Percentiles rank a stretch among this genome's conserved stretches.
phyloP scores from a whole-genome alignment of 768 basidiomycete genomes.

The Mycena haematopus region DNA sequence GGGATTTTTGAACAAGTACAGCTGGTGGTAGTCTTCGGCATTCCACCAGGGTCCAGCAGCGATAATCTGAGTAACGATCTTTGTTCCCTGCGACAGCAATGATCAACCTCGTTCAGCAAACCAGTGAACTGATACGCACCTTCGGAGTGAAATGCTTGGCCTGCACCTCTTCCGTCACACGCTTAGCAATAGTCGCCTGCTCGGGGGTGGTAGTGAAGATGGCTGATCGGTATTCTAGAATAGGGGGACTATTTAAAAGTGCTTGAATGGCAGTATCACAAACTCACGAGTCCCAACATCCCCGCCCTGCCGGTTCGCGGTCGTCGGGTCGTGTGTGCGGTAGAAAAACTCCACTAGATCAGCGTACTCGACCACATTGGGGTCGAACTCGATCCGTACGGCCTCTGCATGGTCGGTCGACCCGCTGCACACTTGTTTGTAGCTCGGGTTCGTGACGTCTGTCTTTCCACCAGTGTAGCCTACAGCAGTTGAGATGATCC shows the following conservation, averaged over 20 bases:
- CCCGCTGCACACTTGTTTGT: slow-evolving; percentile 69
- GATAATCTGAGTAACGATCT: slow-evolving; percentile 67
- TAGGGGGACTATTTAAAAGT: neutral
- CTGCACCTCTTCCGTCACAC: slow-evolving; percentile 72
- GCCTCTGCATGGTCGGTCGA: slow-evolving; percentile 77
- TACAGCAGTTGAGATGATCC: slow-evolving; percentile 60
- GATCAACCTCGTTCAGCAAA: neutral
- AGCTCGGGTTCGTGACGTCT: slow-evolving; percentile 51
- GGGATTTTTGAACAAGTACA: slow-evolving; percentile 71
- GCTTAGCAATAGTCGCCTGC: slow-evolving; percentile 62
- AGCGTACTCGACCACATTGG: slow-evolving; percentile 65
- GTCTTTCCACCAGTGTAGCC: slow-evolving; percentile 65
- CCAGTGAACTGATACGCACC: slow-evolving; percentile 24
- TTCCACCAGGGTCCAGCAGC: slow-evolving; percentile 66
- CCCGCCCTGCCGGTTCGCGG: slow-evolving; percentile 64
- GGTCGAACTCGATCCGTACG: slow-evolving; percentile 71
- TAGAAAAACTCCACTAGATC: slow-evolving; percentile 85
- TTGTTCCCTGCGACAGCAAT: slow-evolving; percentile 37
- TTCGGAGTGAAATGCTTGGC: slow-evolving; percentile 67
- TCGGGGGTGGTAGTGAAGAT: slow-evolving; percentile 71
- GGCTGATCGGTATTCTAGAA: slow-evolving; percentile 75
- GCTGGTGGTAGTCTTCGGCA: slow-evolving; percentile 69
- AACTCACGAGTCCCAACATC: slow-evolving; percentile 68
- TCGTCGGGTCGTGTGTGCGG: slow-evolving; percentile 79
- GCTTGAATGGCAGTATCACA: neutral